Evolutionary conservation across 805 yeast genomes (phyloP), one percentile per base, ranked within the genome.

Genomic region (Ogataea neopini): DNA sequence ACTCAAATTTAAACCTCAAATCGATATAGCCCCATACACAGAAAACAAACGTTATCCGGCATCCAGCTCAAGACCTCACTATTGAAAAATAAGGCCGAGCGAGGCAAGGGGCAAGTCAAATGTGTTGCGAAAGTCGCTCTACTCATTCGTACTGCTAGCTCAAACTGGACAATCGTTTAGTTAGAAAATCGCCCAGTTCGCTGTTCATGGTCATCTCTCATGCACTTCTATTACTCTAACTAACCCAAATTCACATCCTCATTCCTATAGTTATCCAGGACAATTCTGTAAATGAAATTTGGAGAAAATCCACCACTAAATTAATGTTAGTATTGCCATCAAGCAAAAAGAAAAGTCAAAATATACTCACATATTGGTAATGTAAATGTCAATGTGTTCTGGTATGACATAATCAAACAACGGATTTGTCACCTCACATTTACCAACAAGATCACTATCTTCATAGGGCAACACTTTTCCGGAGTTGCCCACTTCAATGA

Each of bases 221-320:
- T 39, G 42, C 41, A 39, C 25, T 18, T 39, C 33, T 28, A 39
- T 39, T 39, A 18, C 14, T 5, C 9, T 23, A 38, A n/a, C 54
- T 67, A 73, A 48, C 74, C 82, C 52, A 84, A 70, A 58, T 75
- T 75, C 49, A 80, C 88, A 71, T 94, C 98, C 59, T 85, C 90
- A 44, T 84, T 80, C 67, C 86, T 86, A 68, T 94, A 94, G 69
- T 92, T 89, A 68, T 94, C 99, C 72, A 91, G 80, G 17, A 94
- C 96, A 46, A 94, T 86, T 69, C 99, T 84, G 69, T 94, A 94
- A 45, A 94, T 86, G 70, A 94, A 94, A 59, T 92, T 88, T 40
- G 99, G 98, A 20, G 98, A 88, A 64, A 87, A 90, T 13, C 98
- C 98, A 42, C 98, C 99, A 44, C 67, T 58, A 48, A 6, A 54